Evolutionary conservation across 2,329 filamentous ascomycete species (phyloP).

Genomic region (Talaromyces sp.): DNA sequence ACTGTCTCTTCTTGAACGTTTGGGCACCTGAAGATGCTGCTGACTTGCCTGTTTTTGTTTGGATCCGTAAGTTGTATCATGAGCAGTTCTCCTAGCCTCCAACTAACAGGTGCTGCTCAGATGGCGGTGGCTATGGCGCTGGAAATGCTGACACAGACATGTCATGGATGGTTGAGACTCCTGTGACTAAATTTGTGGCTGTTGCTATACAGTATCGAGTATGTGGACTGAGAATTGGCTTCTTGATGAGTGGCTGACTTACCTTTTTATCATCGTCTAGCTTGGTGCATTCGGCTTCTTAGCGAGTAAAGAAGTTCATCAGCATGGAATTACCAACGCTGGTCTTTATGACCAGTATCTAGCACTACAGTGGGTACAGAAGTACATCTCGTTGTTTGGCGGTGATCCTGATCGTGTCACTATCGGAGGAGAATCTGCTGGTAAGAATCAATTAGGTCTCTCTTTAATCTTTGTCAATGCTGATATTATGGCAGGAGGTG

Average conservation of each 20-base stretch:
- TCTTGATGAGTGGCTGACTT: not conserved
- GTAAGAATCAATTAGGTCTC: not conserved
- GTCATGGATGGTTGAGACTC: constrained; percentile 44
- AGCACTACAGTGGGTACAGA: constrained; percentile 58
- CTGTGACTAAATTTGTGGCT: constrained; percentile 48
- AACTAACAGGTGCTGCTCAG: constrained; percentile 6
- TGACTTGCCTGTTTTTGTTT: constrained; percentile 35
- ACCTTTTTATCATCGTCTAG: not conserved
- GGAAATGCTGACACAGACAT: constrained; percentile 40
- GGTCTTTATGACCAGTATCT: constrained; percentile 56
- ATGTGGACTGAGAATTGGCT: constrained; percentile 16
- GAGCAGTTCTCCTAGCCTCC: too few relatives aligned
- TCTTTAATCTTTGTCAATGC: not conserved
- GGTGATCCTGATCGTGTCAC: constrained; percentile 54
- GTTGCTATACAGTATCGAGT: constrained; percentile 53
- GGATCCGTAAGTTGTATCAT: constrained; percentile 25
- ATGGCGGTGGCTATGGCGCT: constrained; percentile 37
- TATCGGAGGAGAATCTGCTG: constrained; percentile 53
- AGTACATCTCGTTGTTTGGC: constrained; percentile 56
- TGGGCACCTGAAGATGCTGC: constrained; percentile 29
- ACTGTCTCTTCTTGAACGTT: constrained; percentile 39
- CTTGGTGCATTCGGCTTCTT: constrained; percentile 44
- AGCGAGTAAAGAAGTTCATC: constrained; percentile 44
- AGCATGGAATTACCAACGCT: constrained; percentile 45
- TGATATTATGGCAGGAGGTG: constrained; percentile 32